Conservation (phyloP, 768 basidiomycete genomes). For the Boletus coccyginus region DNA sequence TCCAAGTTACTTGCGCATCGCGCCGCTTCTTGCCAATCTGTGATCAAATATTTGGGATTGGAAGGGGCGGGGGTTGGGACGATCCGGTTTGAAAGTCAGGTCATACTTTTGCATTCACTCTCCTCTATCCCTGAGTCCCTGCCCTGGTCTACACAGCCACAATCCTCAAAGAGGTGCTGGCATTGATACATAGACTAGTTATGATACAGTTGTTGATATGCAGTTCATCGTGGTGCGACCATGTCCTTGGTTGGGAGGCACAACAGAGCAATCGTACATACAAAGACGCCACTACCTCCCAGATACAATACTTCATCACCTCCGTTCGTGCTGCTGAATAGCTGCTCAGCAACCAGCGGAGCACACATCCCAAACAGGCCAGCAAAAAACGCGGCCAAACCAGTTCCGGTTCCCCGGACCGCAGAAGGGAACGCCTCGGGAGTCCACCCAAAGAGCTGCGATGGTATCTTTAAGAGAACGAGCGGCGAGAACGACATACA, state of each 20-base stretch:
- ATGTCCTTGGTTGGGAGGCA: conserved; percentile 12
- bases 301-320: conserved; percentile 9
- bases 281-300: conserved; percentile 9
- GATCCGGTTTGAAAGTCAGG: too few relatives aligned
- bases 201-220: not conserved
- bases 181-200: too few relatives aligned
- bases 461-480: not conserved
- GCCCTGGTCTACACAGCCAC: too few relatives aligned
- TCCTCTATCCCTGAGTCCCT: too few relatives aligned
- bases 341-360: not conserved
- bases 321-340: conserved; percentile 5
- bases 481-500: not conserved
- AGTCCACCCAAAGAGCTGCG: conserved; percentile 14
- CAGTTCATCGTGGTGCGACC: conserved; percentile 10
- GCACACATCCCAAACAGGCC: conserved; percentile 1
- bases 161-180: too few relatives aligned
- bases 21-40: too few relatives aligned
- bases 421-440: conserved; percentile 16
- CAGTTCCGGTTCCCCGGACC: conserved; percentile 13
- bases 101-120: too few relatives aligned
- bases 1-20: too few relatives aligned
- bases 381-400: conserved; percentile 4
- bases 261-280: conserved; percentile 4
- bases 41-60: too few relatives aligned
- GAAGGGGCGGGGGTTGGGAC: too few relatives aligned